Conservation (phyloP, 2,329 filamentous ascomycete species). For the Neofusicoccum parvum region DNA sequence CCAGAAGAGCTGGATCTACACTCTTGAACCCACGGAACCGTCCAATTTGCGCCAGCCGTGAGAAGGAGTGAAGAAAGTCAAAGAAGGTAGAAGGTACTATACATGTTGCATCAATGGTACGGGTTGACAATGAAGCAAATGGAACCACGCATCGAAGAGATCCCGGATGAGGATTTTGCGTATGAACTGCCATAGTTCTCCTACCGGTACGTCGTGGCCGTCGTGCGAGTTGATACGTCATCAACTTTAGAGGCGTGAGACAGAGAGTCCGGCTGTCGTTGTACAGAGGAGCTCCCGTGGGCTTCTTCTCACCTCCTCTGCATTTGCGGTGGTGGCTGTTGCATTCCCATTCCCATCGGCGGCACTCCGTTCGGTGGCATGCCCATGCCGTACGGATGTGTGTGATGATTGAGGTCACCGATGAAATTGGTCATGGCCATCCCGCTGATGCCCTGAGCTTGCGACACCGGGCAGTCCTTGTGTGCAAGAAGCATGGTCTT, state of each 20-base stretch:
- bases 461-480: conserved; percentile 92
- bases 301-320: conserved; percentile 26
- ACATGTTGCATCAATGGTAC: conserved; percentile 9
- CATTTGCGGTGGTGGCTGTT: conserved; percentile 30
- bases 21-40: conserved; percentile 13
- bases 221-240: not conserved
- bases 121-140: not conserved
- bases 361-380: conserved; percentile 44
- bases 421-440: conserved; percentile 54
- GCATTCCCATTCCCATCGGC: conserved; percentile 38
- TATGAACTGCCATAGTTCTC: not conserved
- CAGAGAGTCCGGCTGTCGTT: not conserved
- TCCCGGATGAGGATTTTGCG: not conserved
- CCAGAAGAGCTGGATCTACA: conserved; percentile 18
- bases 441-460: conserved; percentile 72
- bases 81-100: conserved; percentile 13
- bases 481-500: conserved; percentile 92
- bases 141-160: not conserved
- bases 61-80: conserved; percentile 14
- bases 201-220: not conserved
- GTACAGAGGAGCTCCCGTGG: not conserved
- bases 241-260: not conserved
- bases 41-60: conserved; percentile 16
- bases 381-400: conserved; percentile 53
- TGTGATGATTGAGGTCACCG: conserved; percentile 46